Evolutionary conservation across 768 basidiomycete genomes (phyloP).

Genomic region (Agaricus subrufescens): DNA sequence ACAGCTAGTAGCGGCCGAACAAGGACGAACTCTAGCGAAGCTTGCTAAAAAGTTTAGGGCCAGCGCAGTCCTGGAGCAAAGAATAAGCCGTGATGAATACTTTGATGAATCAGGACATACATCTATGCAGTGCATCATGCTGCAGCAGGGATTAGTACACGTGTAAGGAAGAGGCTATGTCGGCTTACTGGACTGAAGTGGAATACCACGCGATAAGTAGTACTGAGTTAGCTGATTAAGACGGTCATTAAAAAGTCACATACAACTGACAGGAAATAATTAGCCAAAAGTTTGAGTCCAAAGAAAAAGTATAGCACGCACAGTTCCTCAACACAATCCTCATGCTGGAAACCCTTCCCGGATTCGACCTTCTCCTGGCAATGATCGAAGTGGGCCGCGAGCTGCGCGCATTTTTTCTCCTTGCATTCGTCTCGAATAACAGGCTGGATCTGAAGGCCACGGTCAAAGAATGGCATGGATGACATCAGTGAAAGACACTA

Average conservation of each 20-base stretch:
- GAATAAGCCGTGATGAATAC: conserved; percentile 27
- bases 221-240: conserved; percentile 15
- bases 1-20: neutral
- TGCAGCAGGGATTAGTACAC: conserved; percentile 22
- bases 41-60: conserved; percentile 80
- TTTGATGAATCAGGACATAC: conserved; percentile 39
- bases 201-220: neutral
- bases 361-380: conserved; percentile 83
- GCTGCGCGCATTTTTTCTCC: conserved; percentile 57
- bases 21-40: conserved; percentile 39
- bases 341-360: conserved; percentile 82
- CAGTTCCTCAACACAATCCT: conserved; percentile 93
- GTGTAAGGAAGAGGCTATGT: neutral
- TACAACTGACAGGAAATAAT: conserved; percentile 25
- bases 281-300: neutral
- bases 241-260: conserved; percentile 13
- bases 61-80: conserved; percentile 47
- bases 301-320: conserved; percentile 36
- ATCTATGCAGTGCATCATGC: conserved; percentile 93
- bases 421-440: conserved; percentile 74
- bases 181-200: conserved; percentile 60
- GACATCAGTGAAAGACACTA: conserved; percentile 25
- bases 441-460: conserved; percentile 52
- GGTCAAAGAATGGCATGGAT: conserved; percentile 2
- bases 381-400: conserved; percentile 82